Base-by-base conservation (phyloP, 768 basidiomycete species). In the Xerocomellus chrysenteron region DNA sequence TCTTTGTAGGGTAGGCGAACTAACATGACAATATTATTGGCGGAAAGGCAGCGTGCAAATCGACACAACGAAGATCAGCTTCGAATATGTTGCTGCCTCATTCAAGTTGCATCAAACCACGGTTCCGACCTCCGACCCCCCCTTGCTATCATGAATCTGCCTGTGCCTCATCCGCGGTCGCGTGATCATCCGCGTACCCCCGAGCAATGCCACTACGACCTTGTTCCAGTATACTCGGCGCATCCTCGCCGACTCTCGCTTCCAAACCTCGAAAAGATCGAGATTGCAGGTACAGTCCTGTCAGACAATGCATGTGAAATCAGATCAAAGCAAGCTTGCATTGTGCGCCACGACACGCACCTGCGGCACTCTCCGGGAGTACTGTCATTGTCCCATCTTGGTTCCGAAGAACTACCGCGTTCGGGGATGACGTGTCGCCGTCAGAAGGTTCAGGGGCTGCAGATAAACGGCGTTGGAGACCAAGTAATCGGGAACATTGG, bases 161-260 rank as follows among this genome's bases (percentile, higher is more conserved):
- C 30, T 32, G 35, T 12, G 40, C 12, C 26, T 52, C 60, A 17
- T 56, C 30, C 9, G 6, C 10, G 0, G 24, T 26, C 28, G 44
- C 51, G 50, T 68, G 73, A 56, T 78, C 75, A 47, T 90, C 87
- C 46, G 80, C 80, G 69, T 98, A 98, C 11, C 90, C 92, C 58
- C 88, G 81, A 39, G 96, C 94, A 45, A 96, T 88, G 6, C 96
- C 96, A 61, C 83, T 90, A 45, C 94, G 75, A 0, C 96, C 96
- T 70, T 96, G 90, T 73, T 97, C 92, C 56, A 98, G 71, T 40
- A 87, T 70, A 58, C 88, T 83, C 0, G 95, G 94, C 1, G 78
- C 81, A 65, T 96, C 92, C 68, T 90, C 77, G 0, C 92, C 93
- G 12, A 87, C 63, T 10, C 89, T 80, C 21, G 82, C 74, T 56